Evolutionary conservation across 1,284 basidiomycete genomes (phyloP).

Genomic region (Butyriboletus appendiculatus): DNA sequence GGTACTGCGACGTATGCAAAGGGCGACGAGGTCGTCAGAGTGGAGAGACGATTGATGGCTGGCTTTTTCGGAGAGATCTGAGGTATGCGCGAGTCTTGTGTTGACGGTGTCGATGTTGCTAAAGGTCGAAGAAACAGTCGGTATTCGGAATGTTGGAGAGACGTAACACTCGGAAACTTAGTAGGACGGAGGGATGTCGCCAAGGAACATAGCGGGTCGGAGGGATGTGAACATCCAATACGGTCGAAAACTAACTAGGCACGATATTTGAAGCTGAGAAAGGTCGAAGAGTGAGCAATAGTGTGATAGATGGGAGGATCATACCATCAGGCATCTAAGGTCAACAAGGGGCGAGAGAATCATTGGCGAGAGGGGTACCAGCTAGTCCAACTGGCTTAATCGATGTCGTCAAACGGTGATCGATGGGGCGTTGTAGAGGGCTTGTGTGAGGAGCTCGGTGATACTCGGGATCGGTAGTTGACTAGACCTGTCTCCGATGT

Average conservation of each 20-base stretch:
- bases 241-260: no score
- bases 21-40: background rate
- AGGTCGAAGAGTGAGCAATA: no score
- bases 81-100: background rate
- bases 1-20: background rate
- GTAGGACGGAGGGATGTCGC: no score
- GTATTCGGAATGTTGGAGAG: background rate
- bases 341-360: background rate
- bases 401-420: background rate
- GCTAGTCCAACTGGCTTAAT: background rate
- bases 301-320: background rate
- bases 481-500: background rate
- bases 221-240: no score
- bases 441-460: no score
- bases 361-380: background rate
- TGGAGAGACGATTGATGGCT: background rate
- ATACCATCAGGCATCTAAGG: background rate
- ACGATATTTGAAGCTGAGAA: no score
- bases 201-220: no score
- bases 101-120: background rate
- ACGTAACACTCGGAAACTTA: no score
- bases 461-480: background rate
- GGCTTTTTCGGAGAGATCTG: background rate
- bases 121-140: background rate
- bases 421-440: background rate